Conservation (phyloP, 306 rosid genomes). For the Castanea sativa region DNA sequence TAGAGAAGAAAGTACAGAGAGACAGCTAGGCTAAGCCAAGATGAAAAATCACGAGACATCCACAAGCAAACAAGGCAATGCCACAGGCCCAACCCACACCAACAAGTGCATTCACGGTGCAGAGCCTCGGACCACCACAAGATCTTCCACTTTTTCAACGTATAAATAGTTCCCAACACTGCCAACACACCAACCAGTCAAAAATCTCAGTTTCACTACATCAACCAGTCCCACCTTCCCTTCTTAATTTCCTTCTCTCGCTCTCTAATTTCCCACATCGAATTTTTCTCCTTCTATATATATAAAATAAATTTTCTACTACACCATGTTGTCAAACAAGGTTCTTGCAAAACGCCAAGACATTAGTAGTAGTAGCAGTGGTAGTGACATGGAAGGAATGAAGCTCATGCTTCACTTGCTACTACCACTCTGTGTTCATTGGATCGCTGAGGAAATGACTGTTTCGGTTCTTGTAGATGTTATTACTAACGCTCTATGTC, state of each 20-base stretch:
- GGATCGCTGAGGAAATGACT: conserved; percentile 85
- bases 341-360: conserved; percentile 2
- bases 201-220: background rate
- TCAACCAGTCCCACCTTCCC: background rate
- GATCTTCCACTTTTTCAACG: background rate
- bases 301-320: background rate
- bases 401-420: conserved; percentile 69
- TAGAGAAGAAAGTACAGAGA: background rate
- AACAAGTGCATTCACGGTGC: conserved; percentile 12
- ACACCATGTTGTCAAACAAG: background rate
- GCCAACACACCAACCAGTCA: background rate
- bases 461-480: conserved; percentile 83
- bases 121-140: background rate
- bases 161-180: background rate
- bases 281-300: background rate
- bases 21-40: background rate
- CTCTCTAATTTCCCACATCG: background rate
- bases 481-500: conserved; percentile 58
- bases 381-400: conserved; percentile 16
- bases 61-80: background rate
- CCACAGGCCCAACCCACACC: conserved; percentile 27
- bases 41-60: background rate
- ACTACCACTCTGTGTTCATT: conserved; percentile 62
- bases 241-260: background rate
- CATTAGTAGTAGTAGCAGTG: background rate